Percentiles rank a stretch among this genome's conserved stretches.
phyloP scores from a whole-genome alignment of 371 early-diverging fungal species.

The Mortierella sp. region DNA sequence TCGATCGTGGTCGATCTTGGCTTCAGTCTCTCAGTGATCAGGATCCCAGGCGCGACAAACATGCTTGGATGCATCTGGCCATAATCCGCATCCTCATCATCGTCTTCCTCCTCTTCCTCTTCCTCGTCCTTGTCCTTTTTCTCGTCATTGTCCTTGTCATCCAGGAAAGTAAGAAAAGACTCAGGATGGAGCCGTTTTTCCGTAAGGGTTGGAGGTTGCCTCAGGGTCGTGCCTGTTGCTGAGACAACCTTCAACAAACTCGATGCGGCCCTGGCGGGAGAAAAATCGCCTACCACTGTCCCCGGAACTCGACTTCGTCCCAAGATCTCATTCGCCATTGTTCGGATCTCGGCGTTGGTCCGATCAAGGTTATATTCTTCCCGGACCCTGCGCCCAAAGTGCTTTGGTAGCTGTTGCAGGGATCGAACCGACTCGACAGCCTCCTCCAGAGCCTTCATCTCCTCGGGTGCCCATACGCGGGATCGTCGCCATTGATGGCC shows the following conservation, averaged over 20 bases:
- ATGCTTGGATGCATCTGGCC: neutral
- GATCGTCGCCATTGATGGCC: neutral
- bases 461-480: neutral
- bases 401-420: neutral
- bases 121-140: neutral
- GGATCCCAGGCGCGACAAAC: slow-evolving; percentile 9
- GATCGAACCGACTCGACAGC: neutral
- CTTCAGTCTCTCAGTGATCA: neutral
- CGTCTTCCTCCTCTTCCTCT: too few species aligned
- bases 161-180: neutral
- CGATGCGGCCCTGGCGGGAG: neutral
- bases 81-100: neutral
- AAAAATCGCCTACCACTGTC: neutral
- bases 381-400: neutral
- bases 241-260: neutral
- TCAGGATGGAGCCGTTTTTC: neutral
- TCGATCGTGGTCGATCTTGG: neutral
- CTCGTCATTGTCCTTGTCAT: neutral
- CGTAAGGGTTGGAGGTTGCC: neutral
- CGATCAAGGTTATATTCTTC: neutral
- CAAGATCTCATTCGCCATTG: neutral
- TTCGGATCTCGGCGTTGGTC: neutral
- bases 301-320: neutral
- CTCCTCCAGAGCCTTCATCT: neutral
- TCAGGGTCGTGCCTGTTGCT: neutral